A percentile compares a stretch with the other conserved stretches of the same genome.
These are phyloP conservation scores for Botryotinia globosa DNA, from an alignment of 2,329 filamentous ascomycete species.

Conservation along the genomic window DNA sequence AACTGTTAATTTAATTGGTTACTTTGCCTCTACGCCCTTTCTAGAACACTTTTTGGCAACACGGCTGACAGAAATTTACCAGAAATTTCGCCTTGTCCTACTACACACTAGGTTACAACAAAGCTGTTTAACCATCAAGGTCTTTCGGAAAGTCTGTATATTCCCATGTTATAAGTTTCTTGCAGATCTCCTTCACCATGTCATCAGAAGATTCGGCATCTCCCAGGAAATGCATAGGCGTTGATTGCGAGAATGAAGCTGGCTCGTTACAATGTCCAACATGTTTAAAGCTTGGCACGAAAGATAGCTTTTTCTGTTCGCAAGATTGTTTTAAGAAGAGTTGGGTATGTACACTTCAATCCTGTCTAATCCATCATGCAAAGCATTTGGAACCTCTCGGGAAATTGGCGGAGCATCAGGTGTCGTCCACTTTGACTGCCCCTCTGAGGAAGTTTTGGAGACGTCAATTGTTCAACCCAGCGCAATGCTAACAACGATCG, in stretches of 20 bases:
- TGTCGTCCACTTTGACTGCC: not conserved
- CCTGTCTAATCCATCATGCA: not conserved
- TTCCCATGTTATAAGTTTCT: not conserved
- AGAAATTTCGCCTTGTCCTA: not conserved
- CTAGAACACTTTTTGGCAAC: not conserved
- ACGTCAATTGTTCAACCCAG: constrained; percentile 17
- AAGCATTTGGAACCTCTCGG: not conserved
- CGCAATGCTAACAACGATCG: constrained; percentile 19
- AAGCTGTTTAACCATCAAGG: not conserved
- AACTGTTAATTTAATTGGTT: not conserved
- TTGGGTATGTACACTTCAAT: constrained; percentile 65
- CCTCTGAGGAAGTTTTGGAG: not conserved
- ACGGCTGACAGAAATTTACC: constrained; percentile 3
- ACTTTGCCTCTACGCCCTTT: not conserved
- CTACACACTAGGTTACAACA: not conserved
- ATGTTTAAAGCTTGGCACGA: constrained; percentile 81
- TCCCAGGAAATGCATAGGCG: constrained; percentile 73
- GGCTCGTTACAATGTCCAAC: constrained; percentile 88
- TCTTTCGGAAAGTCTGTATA: not conserved
- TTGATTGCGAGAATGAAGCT: constrained; percentile 83
- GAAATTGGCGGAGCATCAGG: not conserved
- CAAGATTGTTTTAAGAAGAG: constrained; percentile 99
- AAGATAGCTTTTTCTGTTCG: constrained; percentile 94
- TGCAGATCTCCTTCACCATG: constrained; percentile 24
- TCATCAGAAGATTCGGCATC: constrained; percentile 45